A percentile compares a stretch with the other conserved stretches of the same genome.
Conservation (phyloP, 2,329 filamentous ascomycete species). For the Tothia fuscella region DNA sequence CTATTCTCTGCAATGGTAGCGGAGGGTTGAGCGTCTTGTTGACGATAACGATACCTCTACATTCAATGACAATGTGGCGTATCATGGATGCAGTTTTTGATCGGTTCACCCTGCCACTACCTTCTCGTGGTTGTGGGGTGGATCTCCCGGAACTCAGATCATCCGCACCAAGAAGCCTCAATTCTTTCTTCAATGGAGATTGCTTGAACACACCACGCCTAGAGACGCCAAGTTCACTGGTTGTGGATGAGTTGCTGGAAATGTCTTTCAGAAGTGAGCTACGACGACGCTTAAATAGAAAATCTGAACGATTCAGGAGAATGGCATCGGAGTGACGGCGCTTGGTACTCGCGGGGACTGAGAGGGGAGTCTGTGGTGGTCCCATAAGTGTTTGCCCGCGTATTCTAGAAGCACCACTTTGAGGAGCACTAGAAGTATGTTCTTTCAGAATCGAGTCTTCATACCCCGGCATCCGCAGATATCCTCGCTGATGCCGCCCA, state of each 20-base stretch:
- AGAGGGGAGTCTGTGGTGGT: background rate
- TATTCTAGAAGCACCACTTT: background rate
- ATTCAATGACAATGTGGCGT: slow-evolving; percentile 16
- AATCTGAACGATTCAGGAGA: background rate
- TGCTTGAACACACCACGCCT: slow-evolving; percentile 10
- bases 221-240: slow-evolving; percentile 7
- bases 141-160: too few species aligned
- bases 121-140: too few species aligned
- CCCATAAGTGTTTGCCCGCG: background rate
- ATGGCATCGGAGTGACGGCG: background rate
- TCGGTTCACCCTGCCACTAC: too few species aligned
- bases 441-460: background rate
- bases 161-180: too few species aligned
- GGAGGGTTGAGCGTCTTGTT: slow-evolving; percentile 16
- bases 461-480: background rate
- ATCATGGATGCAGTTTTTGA: slow-evolving; percentile 11
- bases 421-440: background rate
- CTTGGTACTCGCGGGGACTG: background rate
- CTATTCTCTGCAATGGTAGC: slow-evolving; percentile 10
- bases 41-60: slow-evolving; percentile 13
- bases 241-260: background rate
- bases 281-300: background rate
- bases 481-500: background rate
- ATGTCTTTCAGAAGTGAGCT: background rate
- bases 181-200: too few species aligned